Evolutionary conservation across 768 basidiomycete genomes (phyloP), one percentile per base, ranked within the genome.

Genomic region (Xerocomus spinulosus): DNA sequence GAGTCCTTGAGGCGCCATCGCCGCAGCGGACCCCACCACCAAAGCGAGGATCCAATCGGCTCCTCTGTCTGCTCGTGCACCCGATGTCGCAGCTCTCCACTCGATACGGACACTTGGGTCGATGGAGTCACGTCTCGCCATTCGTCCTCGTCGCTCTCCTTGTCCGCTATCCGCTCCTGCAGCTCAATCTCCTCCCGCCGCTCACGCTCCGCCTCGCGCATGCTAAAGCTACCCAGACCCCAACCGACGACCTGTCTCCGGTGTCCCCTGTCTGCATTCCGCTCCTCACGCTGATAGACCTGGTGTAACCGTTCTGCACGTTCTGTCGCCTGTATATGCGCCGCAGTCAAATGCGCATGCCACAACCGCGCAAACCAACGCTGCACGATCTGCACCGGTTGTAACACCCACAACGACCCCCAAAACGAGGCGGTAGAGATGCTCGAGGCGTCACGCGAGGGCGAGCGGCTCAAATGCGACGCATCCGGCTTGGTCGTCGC

Each of bases 11-110:
- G 64, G 38, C 89, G 73, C 88, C 87, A 91, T 24, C 75, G 73
- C 38, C 77, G 71, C 18, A 91, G 64, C 3, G 88, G 87, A 0
- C 85, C 85, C 86, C 87, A 89, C 83, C 86, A 87, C 82, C 81
- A 88, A 50, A 86, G 52, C 6, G 85, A 85, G 26, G 61, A 60
- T 12, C 57, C 48, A 2, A 38, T 50, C 23, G 36, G 41, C 45
- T 50, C 46, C 4, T 52, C 50, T 13, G 20, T 15, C 12, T 36
- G 33, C 15, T 48, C 33, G 15, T 10, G 40, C n/a, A 15, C 13
- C 20, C 56, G 54, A 20, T 53, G 46, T n/a, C 57, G 54, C 18
- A 59, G 46, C 15, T 29, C 21, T 1, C n/a, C 23, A 15, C 14
- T 30, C 14, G 40, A 29, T 13, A 26, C 20, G 2, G 34, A 12